Evolutionary conservation across 2,329 filamentous ascomycete species (phyloP), one percentile per base, ranked within the genome.

Genomic region (Ascochyta koolunga): DNA sequence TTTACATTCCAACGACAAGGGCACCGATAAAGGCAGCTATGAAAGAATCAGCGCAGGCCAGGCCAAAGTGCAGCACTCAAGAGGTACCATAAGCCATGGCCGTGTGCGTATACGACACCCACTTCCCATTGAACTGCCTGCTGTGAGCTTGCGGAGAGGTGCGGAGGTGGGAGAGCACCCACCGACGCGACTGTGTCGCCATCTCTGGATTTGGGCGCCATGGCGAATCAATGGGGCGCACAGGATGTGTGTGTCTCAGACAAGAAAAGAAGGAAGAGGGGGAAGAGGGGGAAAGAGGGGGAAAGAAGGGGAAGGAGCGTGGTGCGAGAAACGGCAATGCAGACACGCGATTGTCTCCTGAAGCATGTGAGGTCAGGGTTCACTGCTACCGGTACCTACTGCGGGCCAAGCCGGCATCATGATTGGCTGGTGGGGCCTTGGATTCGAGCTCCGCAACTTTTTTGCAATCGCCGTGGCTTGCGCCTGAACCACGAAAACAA

Each of bases 61-160:
- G 24, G 3, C 31, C 8, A 10, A 31, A 4, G 13, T 18, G 2
- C 13, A 32, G 15, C 27, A 29, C 4, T 5, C 11, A 15, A 5
- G 10, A 9, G 70, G 24, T 63, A 92, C 89, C 78, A 75, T 96
- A 98, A 55, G 92, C 95, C 64, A 90, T 79, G 41, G 82, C 76
- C 8, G 95, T 99, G 78, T 99, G 95, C 61, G 86, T 77, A 85
- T 90, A 96, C 55, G 92, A 91, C 62, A 99, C 82, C 90, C 91
- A 97, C 82, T 89, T 89, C 64, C 91, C 95, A 73, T 89, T 93
- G 72, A 99, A 74, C 83, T 86, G 61, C 47, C 16, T 37, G 16
- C 41, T 66, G 70, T 74, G 53, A 74, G 70, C 65, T 58, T 64
- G 61, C 56, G 61, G 65, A 58, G 58, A 45, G 56, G 55, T 50